Base-by-base conservation (phyloP, 352 stramenopile species). In the Globisporangium nodosum region DNA sequence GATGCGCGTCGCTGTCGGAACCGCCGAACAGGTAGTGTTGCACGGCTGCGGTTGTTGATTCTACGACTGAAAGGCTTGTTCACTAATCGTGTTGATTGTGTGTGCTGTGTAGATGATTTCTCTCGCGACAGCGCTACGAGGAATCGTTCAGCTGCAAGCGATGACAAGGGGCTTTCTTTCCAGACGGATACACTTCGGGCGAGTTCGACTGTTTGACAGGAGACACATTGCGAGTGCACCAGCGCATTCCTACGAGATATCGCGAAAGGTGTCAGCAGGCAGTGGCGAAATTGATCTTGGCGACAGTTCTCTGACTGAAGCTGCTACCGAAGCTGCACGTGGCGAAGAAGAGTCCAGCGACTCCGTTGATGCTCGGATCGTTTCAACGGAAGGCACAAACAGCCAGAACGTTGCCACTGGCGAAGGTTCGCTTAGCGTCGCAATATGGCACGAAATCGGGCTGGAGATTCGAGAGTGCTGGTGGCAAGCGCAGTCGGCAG, bases 1-100 rank as follows among this genome's bases (percentile, higher is more conserved):
- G 16, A 54, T 63, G 49, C 60, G 69, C 31, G 42, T 80, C 31
- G 73, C 66, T 13, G 46, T 85, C 16, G 79, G 79, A 2, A 86
- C 79, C 33, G 67, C 71, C 30, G 74, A 89, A 24, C 79, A 89
- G 63, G 66, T 89, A 31, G 49, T 18, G 49, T 54, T 43, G 18
- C 16, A 11, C 45, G 3, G 18, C 5, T 54, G 18, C 15, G 13
- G 33, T 16, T n/a, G 12, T 18, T 16, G 33, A 18, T 39, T 7
- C n/a, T 15, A 31, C 9, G 3, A 31, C 33, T 47, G 7, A 30
- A 12, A 9, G 12, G 24, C 20, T 55, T 51, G 30, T 3, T 39
- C 9, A 53, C 5, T 20, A 18, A 43, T 43, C n/a, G 30, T 21
- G 15, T 49, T 21, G 2, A 15, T 42, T 59, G 18, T 46, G 12